A percentile compares a stretch with the other conserved stretches of the same genome.
These are phyloP conservation scores for Byssoonygena ceratinophila DNA, from an alignment of 2,329 filamentous ascomycete species.

Conservation along the genomic window DNA sequence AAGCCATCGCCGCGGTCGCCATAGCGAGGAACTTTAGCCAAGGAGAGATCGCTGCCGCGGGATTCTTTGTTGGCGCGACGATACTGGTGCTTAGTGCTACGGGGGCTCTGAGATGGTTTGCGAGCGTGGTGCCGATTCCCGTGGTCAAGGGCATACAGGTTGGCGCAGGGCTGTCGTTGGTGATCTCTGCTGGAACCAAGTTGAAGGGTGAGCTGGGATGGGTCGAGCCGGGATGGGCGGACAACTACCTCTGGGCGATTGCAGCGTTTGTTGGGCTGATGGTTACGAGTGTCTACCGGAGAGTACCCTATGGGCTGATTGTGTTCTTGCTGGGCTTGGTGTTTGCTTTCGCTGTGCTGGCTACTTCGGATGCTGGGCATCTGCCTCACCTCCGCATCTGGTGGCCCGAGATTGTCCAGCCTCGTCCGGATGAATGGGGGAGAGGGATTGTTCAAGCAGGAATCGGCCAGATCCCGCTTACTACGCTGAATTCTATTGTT, in stretches of 20 bases:
- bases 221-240: slow-evolving; percentile 54
- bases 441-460: slow-evolving; percentile 55
- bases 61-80: slow-evolving; percentile 62
- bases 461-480: slow-evolving; percentile 79
- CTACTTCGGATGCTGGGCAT: slow-evolving; percentile 16
- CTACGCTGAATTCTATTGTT: slow-evolving; percentile 83
- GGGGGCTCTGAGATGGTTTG: slow-evolving; percentile 64
- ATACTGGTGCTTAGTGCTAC: slow-evolving; percentile 70
- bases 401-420: slow-evolving; percentile 46
- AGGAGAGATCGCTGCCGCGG: slow-evolving; percentile 67
- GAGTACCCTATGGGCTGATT: slow-evolving; percentile 66
- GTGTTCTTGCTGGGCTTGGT: slow-evolving; percentile 59
- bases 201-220: slow-evolving; percentile 61
- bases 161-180: slow-evolving; percentile 74
- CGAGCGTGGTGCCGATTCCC: slow-evolving; percentile 65
- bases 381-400: slow-evolving; percentile 51
- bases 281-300: slow-evolving; percentile 51
- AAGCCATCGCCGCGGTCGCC: slow-evolving; percentile 84
- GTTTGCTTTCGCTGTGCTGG: slow-evolving; percentile 46
- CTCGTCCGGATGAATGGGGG: slow-evolving; percentile 39
- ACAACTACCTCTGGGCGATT: slow-evolving; percentile 71
- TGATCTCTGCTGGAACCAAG: slow-evolving; percentile 62
- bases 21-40: slow-evolving; percentile 58
- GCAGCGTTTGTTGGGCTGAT: slow-evolving; percentile 62
- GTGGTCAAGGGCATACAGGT: slow-evolving; percentile 93